A percentile compares a stretch with the other conserved stretches of the same genome.
phyloP scores from a whole-genome alignment of 306 rosid species.

The Cicer yamashitae region DNA sequence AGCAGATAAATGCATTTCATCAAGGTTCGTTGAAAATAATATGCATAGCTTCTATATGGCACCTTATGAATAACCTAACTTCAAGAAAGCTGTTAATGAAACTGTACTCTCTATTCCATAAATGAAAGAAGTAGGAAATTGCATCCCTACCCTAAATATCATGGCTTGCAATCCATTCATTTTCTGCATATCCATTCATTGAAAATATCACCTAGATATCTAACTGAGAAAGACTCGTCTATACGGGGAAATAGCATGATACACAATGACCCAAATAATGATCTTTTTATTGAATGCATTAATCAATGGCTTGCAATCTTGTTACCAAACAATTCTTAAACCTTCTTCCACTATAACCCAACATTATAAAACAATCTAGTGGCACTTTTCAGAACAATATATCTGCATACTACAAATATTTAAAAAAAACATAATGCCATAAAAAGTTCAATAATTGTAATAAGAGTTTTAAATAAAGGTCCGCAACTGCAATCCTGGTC shows the following conservation, averaged over 20 bases:
- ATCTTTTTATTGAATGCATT: background rate
- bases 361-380: conserved; percentile 33
- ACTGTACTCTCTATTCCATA: conserved; percentile 1
- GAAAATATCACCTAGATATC: conserved; percentile 20
- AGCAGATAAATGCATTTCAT: conserved; percentile 33
- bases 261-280: background rate
- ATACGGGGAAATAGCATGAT: background rate
- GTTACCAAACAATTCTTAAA: conserved; percentile 18
- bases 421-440: background rate
- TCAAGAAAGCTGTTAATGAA: background rate
- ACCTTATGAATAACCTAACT: conserved; percentile 1
- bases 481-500: background rate
- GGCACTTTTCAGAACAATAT: conserved; percentile 4
- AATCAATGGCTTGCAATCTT: conserved; percentile 32
- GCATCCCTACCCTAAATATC: too few species aligned
- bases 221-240: background rate
- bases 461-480: background rate
- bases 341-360: conserved; percentile 16
- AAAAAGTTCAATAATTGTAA: background rate
- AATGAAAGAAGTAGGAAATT: conserved; percentile 4
- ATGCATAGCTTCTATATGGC: conserved; percentile 11
- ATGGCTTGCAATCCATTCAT: too few species aligned
- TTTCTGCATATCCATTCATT: conserved; percentile 6
- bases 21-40: background rate
- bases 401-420: conserved; percentile 2